phyloP scores from a whole-genome alignment of 2,329 filamentous ascomycete species.

The Arachnopeziza araneosa region DNA sequence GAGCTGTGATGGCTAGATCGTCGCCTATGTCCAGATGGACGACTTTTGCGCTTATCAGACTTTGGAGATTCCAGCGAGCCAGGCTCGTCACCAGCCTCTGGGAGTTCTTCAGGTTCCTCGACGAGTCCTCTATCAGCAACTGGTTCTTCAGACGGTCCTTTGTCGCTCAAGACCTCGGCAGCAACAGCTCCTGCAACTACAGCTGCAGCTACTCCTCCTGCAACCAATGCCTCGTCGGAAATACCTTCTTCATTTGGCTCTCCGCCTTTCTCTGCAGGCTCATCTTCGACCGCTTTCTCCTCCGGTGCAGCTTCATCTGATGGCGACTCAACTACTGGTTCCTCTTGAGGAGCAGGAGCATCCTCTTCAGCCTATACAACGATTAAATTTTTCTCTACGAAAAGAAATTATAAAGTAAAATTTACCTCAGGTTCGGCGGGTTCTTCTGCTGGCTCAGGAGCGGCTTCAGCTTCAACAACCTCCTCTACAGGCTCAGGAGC shows the following conservation, averaged over 20 bases:
- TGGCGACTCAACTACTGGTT: too few species aligned
- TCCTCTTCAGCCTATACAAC: not conserved
- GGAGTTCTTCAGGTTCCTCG: slow-evolving; percentile 21
- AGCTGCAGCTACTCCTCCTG: slow-evolving; percentile 4
- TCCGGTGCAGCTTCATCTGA: not conserved
- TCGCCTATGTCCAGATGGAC: slow-evolving; percentile 21
- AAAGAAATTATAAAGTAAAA: not conserved
- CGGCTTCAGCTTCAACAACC: slow-evolving; percentile 1
- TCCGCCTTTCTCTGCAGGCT: not conserved
- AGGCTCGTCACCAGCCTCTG: slow-evolving; percentile 5
- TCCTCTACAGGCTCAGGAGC: not conserved
- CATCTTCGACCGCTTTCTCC: not conserved
- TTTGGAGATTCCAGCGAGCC: slow-evolving; percentile 13
- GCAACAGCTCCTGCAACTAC: slow-evolving; percentile 9
- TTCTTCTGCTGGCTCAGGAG: not conserved
- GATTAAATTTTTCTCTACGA: not conserved
- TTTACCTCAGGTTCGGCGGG: not conserved
- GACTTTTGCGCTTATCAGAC: slow-evolving; percentile 12
- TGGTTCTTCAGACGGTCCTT: slow-evolving; percentile 1
- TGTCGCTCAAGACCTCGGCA: slow-evolving; percentile 8
- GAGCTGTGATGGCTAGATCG: slow-evolving; percentile 15
- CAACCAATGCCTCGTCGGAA: slow-evolving; percentile 3
- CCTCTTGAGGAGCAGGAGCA: not conserved
- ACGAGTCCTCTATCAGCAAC: slow-evolving; percentile 20
- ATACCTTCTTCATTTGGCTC: not conserved